A percentile compares a stretch with the other conserved stretches of the same genome.
phyloP scores from a whole-genome alignment of 768 basidiomycete genomes.

The Leccinum uliginosum region DNA sequence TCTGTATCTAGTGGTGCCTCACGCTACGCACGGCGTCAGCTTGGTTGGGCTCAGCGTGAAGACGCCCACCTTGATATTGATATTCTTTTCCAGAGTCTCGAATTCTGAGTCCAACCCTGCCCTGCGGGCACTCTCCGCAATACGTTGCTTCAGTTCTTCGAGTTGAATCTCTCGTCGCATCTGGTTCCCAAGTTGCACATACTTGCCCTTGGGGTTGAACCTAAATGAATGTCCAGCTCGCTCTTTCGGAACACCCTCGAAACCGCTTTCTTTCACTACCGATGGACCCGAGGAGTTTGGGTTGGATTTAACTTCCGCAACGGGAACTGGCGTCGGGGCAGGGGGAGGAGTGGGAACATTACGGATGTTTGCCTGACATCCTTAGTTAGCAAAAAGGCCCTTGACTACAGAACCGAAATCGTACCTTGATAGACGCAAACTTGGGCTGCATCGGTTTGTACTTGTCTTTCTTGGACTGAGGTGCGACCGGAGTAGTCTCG shows the following conservation, averaged over 20 bases:
- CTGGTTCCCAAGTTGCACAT: constrained; percentile 68
- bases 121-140: constrained; percentile 88
- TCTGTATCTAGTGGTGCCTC: constrained; percentile 85
- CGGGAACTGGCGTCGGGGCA: constrained; percentile 33
- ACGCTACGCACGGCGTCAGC: constrained; percentile 43
- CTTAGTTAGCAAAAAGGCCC: not conserved
- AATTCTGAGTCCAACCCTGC: constrained; percentile 93
- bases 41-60: not conserved
- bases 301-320: constrained; percentile 51
- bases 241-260: constrained; percentile 72
- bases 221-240: constrained; percentile 66
- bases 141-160: constrained; percentile 88
- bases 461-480: constrained; percentile 80
- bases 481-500: constrained; percentile 50
- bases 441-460: constrained; percentile 99
- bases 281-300: constrained; percentile 65
- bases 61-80: constrained; percentile 72
- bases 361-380: constrained; percentile 67
- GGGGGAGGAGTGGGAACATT: constrained; percentile 61
- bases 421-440: constrained; percentile 89
- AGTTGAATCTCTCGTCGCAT: constrained; percentile 72
- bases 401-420: constrained; percentile 7
- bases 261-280: constrained; percentile 53
- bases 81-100: constrained; percentile 84
- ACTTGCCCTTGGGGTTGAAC: constrained; percentile 93